Evolutionary conservation across 1,284 basidiomycete species (phyloP).

Genomic region (Schizophyllum amplum): DNA sequence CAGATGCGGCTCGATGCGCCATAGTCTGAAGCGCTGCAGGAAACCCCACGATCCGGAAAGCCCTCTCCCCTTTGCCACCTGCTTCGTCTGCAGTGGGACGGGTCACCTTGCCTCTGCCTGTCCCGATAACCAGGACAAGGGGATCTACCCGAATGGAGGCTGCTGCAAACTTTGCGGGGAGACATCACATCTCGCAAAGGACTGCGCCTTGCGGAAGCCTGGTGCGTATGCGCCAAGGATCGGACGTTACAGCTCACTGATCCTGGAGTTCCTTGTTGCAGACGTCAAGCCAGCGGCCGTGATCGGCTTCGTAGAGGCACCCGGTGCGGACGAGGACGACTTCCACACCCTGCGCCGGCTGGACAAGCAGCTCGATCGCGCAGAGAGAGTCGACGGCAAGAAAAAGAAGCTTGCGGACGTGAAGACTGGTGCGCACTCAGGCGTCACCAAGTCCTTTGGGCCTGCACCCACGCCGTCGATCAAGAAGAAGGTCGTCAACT

Average conservation of each 20-base stretch:
- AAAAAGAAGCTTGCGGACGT: conserved; percentile 33
- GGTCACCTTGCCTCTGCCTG: conserved; percentile 82
- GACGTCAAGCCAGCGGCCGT: conserved; percentile 27
- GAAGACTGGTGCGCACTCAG: conserved; percentile 36
- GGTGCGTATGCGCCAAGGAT: conserved; percentile 28
- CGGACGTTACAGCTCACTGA: background rate
- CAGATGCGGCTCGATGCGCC: conserved; percentile 80
- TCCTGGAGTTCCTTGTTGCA: conserved; percentile 11
- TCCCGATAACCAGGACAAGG: conserved; percentile 71
- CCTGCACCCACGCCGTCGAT: conserved; percentile 19
- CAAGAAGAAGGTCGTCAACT: conserved; percentile 50
- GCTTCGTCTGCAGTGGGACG: conserved; percentile 79
- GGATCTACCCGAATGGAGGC: conserved; percentile 89
- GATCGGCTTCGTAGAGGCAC: conserved; percentile 44
- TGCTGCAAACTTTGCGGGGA: conserved; percentile 83
- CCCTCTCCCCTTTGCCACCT: conserved; percentile 83
- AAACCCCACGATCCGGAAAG: conserved; percentile 55
- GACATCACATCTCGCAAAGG: conserved; percentile 79
- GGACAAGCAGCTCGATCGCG: conserved; percentile 49
- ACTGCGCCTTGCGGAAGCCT: conserved; percentile 64
- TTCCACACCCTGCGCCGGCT: conserved; percentile 75
- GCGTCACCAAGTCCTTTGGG: conserved; percentile 36
- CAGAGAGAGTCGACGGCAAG: conserved; percentile 43
- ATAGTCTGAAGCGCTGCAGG: conserved; percentile 74
- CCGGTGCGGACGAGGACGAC: conserved; percentile 88